Conservation (phyloP, 2,329 filamentous ascomycete species). For the Acrodontium crateriforme region DNA sequence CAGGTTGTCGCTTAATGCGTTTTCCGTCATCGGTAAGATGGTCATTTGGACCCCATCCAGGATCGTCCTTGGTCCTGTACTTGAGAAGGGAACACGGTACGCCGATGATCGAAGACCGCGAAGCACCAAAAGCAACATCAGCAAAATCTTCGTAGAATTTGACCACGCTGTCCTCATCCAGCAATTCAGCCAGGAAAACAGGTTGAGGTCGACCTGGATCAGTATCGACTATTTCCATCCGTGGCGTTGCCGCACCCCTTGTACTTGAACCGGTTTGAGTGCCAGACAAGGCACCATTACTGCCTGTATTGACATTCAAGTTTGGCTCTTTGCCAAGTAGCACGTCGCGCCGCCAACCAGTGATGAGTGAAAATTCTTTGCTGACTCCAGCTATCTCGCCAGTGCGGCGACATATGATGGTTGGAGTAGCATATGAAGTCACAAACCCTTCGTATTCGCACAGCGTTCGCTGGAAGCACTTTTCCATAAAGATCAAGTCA, state of each 20-base stretch:
- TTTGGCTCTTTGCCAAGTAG: slow-evolving; percentile 79
- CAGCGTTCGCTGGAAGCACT: slow-evolving; percentile 83
- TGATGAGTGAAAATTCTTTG: slow-evolving; percentile 92
- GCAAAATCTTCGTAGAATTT: slow-evolving; percentile 96
- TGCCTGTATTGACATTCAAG: slow-evolving; percentile 57
- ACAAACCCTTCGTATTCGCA: slow-evolving; percentile 92
- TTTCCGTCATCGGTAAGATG: slow-evolving; percentile 28
- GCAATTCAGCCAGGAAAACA: slow-evolving; percentile 79
- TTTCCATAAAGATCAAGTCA: slow-evolving; percentile 95
- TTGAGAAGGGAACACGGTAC: slow-evolving; percentile 77
- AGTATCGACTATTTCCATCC: slow-evolving; percentile 15
- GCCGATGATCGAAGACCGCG: slow-evolving; percentile 62
- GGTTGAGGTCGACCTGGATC: slow-evolving; percentile 46
- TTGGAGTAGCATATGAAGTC: slow-evolving; percentile 75
- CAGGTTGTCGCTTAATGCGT: slow-evolving; percentile 12
- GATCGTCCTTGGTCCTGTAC: slow-evolving; percentile 62
- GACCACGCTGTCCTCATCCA: slow-evolving; percentile 86
- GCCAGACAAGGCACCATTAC: slow-evolving; percentile 36
- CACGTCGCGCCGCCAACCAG: slow-evolving; percentile 85
- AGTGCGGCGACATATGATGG: slow-evolving; percentile 79
- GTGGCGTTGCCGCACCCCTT: slow-evolving; percentile 35
- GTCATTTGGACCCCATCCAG: slow-evolving; percentile 30
- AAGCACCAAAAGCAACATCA: slow-evolving; percentile 81
- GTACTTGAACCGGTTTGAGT: slow-evolving; percentile 30
- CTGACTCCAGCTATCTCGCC: slow-evolving; percentile 92